Evolutionary conservation across 2,329 filamentous ascomycete species (phyloP), one percentile per base, ranked within the genome.

Genomic region (Cladophialophora carrionii): DNA sequence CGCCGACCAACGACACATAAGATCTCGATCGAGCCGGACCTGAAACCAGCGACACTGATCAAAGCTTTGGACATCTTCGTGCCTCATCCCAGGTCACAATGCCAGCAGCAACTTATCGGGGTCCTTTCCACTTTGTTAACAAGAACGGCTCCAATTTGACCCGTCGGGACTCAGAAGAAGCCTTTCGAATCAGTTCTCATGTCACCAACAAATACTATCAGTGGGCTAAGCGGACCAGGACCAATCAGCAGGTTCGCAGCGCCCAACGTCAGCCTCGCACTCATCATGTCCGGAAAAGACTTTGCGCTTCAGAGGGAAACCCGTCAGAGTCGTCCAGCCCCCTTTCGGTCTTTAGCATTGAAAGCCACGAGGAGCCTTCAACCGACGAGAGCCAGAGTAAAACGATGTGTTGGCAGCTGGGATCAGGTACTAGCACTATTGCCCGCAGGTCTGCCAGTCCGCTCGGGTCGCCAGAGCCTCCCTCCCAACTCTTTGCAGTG

Each of bases 121-220:
- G 63, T 10, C 20, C 58, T 7, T 65, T 65, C 32, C 58, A 70
- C 34, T 58, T 67, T 31, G 65, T 67, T 34, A 53, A 51, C 34
- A 65, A 67, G 29, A 43, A 65, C 37, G 57, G 63, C 22, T 63
- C 61, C 12, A 67, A 67, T n/a, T 24, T 67, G 7, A 64, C 51
- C 22, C 48, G 20, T 24, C 57, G 53, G n/a, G 34, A 65, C 24
- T 24, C 63, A 9, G 58, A 62, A 14, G 63, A 65, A 20, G 59
- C 58, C 7, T 65, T 65, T 24, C 56, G 34, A 9, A 65, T 65
- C 59, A 65, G 63, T 43, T 65, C 63, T 20, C 63, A 65, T 37
- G 63, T 65, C n/a, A 58, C 63, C 4, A 62, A 58, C 32, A 65
- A 57, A 34, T 65, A 65, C 52, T 62, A 62, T 31, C 63, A 46